A percentile compares a stretch with the other conserved stretches of the same genome.
phyloP scores from a whole-genome alignment of 202 grass and related monocot species.

The Zizania palustris region DNA sequence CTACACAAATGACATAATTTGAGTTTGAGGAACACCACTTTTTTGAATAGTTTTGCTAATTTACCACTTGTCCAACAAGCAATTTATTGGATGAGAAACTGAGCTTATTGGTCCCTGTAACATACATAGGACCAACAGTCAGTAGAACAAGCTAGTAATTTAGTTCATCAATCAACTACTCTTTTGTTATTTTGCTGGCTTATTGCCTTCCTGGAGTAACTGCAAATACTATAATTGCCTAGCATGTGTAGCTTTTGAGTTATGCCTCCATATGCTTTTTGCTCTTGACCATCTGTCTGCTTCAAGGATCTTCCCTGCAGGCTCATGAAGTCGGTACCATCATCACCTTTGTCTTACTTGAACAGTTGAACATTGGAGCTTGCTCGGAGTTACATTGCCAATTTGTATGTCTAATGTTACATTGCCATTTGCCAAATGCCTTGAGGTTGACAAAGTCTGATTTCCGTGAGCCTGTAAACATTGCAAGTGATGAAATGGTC shows the following conservation, averaged over 20 bases:
- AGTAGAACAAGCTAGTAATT: too few relatives aligned
- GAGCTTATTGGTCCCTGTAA: background rate
- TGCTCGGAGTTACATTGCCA: background rate
- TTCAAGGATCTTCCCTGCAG: slow-evolving; percentile 19
- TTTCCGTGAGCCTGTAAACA: slow-evolving; percentile 92
- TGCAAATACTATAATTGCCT: too few relatives aligned
- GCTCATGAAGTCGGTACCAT: slow-evolving; percentile 12
- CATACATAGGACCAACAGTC: background rate
- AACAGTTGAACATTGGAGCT: slow-evolving; percentile 9
- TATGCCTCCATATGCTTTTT: slow-evolving; percentile 12
- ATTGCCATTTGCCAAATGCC: slow-evolving; percentile 25
- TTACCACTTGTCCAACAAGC: background rate
- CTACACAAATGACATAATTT: slow-evolving; percentile 67
- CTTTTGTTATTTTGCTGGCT: background rate
- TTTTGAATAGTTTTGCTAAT: background rate
- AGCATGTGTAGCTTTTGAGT: slow-evolving; percentile 28
- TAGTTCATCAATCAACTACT: background rate
- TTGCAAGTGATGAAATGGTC: slow-evolving; percentile 95
- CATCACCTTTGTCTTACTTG: too few relatives aligned
- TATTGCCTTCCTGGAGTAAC: too few relatives aligned
- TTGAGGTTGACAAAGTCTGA: slow-evolving; percentile 88
- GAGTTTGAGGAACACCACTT: slow-evolving; percentile 5
- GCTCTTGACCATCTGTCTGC: background rate
- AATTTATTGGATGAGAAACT: slow-evolving; percentile 25
- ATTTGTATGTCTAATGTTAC: background rate